phyloP scores from a whole-genome alignment of 2,329 filamentous ascomycete species.

The Escovopsis sp. region DNA sequence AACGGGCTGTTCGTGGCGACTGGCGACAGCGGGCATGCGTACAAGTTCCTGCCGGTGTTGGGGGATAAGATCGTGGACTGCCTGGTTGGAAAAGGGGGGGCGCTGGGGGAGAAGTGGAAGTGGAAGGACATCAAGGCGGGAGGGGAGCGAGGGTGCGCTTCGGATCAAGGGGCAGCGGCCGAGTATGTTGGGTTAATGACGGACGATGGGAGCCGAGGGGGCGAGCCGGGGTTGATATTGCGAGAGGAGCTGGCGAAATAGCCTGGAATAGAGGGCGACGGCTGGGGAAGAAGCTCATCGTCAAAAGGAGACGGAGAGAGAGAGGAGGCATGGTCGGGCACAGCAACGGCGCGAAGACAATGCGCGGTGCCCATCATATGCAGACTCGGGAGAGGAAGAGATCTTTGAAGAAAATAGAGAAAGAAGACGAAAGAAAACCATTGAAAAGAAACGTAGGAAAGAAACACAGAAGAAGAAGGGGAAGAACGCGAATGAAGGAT shows the following conservation, averaged over 20 bases:
- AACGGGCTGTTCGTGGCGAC: slow-evolving; percentile 45
- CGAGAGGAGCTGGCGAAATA: slow-evolving; percentile 24
- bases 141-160: slow-evolving; percentile 9
- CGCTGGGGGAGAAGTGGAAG: slow-evolving; percentile 43
- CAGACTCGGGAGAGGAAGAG: too few relatives aligned
- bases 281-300: background rate
- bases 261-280: background rate
- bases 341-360: background rate
- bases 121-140: slow-evolving; percentile 36
- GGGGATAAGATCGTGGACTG: slow-evolving; percentile 47
- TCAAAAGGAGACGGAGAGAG: background rate
- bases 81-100: slow-evolving; percentile 30
- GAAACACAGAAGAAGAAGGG: too few relatives aligned
- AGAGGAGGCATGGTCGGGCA: background rate
- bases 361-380: background rate
- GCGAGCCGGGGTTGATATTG: slow-evolving; percentile 30
- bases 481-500: background rate
- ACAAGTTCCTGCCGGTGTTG: slow-evolving; percentile 55
- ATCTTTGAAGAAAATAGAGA: background rate
- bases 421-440: background rate
- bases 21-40: slow-evolving; percentile 50
- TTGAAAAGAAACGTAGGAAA: too few relatives aligned
- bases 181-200: slow-evolving; percentile 28
- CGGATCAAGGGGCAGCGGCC: slow-evolving; percentile 19
- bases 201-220: slow-evolving; percentile 39